Base-by-base conservation (phyloP, 495 filamentous ascomycete species). In the Penicillium ucsense region DNA sequence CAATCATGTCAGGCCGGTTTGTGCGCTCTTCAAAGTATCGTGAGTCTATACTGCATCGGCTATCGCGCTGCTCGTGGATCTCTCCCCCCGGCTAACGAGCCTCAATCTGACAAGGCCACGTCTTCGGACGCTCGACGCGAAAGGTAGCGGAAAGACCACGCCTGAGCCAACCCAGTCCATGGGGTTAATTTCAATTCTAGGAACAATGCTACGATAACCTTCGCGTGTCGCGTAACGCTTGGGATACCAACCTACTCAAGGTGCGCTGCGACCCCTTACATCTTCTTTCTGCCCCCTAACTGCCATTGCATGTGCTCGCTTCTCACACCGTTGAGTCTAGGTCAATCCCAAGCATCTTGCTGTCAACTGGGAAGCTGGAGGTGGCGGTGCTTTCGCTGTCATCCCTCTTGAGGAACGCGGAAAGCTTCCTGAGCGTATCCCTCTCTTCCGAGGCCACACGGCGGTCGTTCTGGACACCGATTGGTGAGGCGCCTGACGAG, bases 21-120 rank as follows among this genome's bases (percentile, higher is more conserved):
- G 94, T 97, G 68, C 84, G 92, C 72, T 84, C 89, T 66, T 96
- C 91, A 59, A 98, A 98, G 70, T 98, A 96, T 74, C 89, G 94
- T 96, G 74, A 76, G 91, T 77, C 20, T 20, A 41, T 30, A 12
- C 47, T 35, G 48, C 20, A 20, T 20, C 2, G 20, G 2, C 20
- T 20, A 20, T 1, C 39, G 38, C 50, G 41, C 49, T 37, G 42
- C 53, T 40, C 43, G 49, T 45, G 39, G 12, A 46, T 47, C 47
- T 52, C 55, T 43, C 43, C 38, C 47, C 54, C 49, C 52, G 53
- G 53, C 64, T 59, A 66, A 60, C 56, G 49, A 48, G 52, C 54
- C 4, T 27, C 43, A 57, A 61, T 57, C 58, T 67, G 52, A 51
- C 56, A 62, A 96, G 91, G 91, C 76, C 91, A 97, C 76, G 87